Percentiles rank a stretch among this genome's conserved stretches.
Evolutionary conservation across 768 basidiomycete species (phyloP).

Genomic region (Cystofilobasidium capitatum): DNA sequence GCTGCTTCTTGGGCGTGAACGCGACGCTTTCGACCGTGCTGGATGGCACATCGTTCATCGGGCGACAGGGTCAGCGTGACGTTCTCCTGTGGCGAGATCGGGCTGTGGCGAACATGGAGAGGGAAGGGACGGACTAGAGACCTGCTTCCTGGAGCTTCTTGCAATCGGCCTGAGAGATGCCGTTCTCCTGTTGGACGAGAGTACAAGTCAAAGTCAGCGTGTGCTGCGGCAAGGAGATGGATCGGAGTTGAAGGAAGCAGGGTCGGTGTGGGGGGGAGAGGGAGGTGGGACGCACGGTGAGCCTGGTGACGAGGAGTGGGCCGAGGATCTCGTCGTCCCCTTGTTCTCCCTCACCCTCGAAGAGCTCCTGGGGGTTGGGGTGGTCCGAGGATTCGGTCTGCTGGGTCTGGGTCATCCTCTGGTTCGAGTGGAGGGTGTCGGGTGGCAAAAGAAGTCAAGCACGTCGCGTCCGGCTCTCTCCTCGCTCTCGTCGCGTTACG

Average conservation of each 20-base stretch:
- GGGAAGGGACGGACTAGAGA: constrained; percentile 44
- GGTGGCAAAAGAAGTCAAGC: neutral
- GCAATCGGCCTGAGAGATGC: constrained; percentile 80
- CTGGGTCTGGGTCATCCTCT: neutral
- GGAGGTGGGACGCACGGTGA: constrained; percentile 36
- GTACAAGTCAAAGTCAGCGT: too few species aligned
- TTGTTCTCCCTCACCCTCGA: constrained; percentile 3
- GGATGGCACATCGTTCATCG: neutral
- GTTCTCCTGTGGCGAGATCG: neutral
- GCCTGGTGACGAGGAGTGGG: constrained; percentile 71
- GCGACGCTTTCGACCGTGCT: constrained; percentile 86
- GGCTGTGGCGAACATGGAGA: neutral
- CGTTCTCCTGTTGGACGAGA: constrained; percentile 55
- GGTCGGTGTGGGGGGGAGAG: neutral
- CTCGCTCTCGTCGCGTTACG: too few species aligned
- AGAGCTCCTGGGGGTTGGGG: neutral
- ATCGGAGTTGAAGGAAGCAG: neutral
- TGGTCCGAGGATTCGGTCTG: neutral
- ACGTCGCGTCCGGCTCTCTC: too few species aligned
- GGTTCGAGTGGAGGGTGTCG: neutral
- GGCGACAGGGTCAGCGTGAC: too few species aligned
- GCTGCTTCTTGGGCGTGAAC: constrained; percentile 87
- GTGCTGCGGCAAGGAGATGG: too few species aligned
- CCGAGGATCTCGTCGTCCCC: constrained; percentile 51
- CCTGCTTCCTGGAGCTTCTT: constrained; percentile 91